phyloP scores from a whole-genome alignment of 2,329 filamentous ascomycete species.

The Blumeriella jaapii region DNA sequence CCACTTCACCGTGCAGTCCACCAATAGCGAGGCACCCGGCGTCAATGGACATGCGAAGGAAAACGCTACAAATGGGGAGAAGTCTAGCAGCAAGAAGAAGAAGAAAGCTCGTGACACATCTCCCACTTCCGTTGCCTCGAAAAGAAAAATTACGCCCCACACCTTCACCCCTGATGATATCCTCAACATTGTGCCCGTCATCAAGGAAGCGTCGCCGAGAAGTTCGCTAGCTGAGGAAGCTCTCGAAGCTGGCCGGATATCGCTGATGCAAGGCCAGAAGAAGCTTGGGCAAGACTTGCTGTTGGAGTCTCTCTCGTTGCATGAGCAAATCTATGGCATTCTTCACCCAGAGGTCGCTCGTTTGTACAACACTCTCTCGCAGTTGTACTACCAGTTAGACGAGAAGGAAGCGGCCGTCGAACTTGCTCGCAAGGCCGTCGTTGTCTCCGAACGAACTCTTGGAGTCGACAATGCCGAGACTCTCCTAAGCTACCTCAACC shows the following conservation, averaged over 20 bases:
- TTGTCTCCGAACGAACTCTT: slow-evolving; percentile 87
- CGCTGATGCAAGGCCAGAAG: slow-evolving; percentile 88
- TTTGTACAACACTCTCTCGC: slow-evolving; percentile 88
- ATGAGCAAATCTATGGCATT: slow-evolving; percentile 98
- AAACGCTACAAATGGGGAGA: slow-evolving; percentile 21
- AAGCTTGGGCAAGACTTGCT: slow-evolving; percentile 93
- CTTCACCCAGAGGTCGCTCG: slow-evolving; percentile 92
- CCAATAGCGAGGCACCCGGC: slow-evolving; percentile 27
- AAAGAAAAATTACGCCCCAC: slow-evolving; percentile 34
- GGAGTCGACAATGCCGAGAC: slow-evolving; percentile 92
- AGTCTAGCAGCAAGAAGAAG: slow-evolving; percentile 41
- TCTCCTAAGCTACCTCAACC: slow-evolving; percentile 87
- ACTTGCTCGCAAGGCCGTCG: slow-evolving; percentile 89
- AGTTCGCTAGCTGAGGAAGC: slow-evolving; percentile 91
- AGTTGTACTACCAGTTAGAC: slow-evolving; percentile 94
- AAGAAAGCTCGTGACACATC: slow-evolving; percentile 49
- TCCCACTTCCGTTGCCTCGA: slow-evolving; percentile 28
- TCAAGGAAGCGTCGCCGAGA: slow-evolving; percentile 89
- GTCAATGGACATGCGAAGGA: slow-evolving; percentile 34
- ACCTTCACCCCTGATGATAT: slow-evolving; percentile 81
- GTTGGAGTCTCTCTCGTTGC: slow-evolving; percentile 87
- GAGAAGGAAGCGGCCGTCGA: slow-evolving; percentile 95
- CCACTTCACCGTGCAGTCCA: slow-evolving; percentile 43
- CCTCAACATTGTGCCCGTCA: slow-evolving; percentile 81
- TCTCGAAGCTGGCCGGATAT: slow-evolving; percentile 88